A percentile compares a stretch with the other conserved stretches of the same genome.
Evolutionary conservation across 768 basidiomycete genomes (phyloP).

Genomic region (Rhodotorula sphaerocarpa): DNA sequence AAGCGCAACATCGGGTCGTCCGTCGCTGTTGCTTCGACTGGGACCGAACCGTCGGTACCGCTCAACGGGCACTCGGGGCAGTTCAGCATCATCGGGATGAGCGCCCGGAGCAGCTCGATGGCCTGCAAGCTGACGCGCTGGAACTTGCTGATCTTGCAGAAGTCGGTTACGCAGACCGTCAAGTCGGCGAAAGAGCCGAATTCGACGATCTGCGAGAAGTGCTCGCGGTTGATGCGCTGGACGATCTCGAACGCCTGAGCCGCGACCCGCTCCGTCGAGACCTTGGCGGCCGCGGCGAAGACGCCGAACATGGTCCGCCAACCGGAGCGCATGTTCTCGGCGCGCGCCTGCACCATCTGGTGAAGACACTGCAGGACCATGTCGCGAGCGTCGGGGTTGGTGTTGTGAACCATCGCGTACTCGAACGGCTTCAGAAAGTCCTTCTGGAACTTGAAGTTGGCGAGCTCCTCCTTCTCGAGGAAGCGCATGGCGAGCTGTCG

Average conservation of each 20-base stretch:
- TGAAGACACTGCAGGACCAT: constrained; percentile 97
- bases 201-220: constrained; percentile 81
- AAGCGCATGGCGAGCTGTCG: constrained; percentile 97
- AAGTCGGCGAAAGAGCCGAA: constrained; percentile 93
- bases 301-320: constrained; percentile 99
- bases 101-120: constrained; percentile 72
- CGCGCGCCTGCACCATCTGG: constrained; percentile 95
- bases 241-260: constrained; percentile 94
- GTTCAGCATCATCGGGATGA: constrained; percentile 83
- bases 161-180: constrained; percentile 95
- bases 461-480: constrained; percentile 93
- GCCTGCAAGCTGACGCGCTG: constrained; percentile 95
- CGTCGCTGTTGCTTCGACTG: constrained; percentile 20
- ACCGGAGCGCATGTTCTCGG: constrained; percentile 89
- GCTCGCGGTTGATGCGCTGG: constrained; percentile 76
- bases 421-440: constrained; percentile 98
- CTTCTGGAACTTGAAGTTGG: constrained; percentile 98
- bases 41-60: constrained; percentile 38
- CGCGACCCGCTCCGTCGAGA: constrained; percentile 66
- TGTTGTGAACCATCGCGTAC: constrained; percentile 93
- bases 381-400: constrained; percentile 89
- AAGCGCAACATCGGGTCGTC: constrained; percentile 83
- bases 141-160: constrained; percentile 98
- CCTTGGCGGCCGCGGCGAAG: constrained; percentile 91
- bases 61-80: constrained; percentile 58